Evolutionary conservation across 2,329 filamentous ascomycete genomes (phyloP), one percentile per base, ranked within the genome.

Genomic region (Alternaria brassicae): DNA sequence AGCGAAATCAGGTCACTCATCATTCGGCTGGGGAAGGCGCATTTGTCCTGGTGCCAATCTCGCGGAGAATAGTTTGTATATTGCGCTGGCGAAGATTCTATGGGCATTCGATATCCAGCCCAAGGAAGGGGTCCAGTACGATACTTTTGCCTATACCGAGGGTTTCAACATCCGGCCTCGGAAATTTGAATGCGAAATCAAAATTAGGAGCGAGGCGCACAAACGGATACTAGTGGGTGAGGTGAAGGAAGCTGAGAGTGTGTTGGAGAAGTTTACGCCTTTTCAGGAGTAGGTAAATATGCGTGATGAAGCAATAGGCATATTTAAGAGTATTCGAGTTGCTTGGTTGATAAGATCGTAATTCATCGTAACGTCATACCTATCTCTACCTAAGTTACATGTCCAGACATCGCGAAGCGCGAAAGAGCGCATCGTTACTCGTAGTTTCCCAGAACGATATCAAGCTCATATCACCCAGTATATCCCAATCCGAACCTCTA

Each of bases 131-230:
- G 47, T 65, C n/a, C 42, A 48, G 39, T 80, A 80, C 54, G 77
- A 79, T 52, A 77, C 70, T 12, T 78, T 79, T 61, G 74, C 71
- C 13, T 80, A 79, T 50, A 80, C 77, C 2, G 77, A 80, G 19
- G 78, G 77, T 2, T 79, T 80, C 53, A 80, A 79, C 51, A 79
- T 79, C 21, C 60, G 78, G 36, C 78, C 78, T 15, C 60, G 65
- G 65, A 70, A 66, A 47, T 79, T 79, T 52, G 67, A 71, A 55
- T 78, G 77, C 47, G 62, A 70, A 5, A 74, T 80, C 5, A 66
- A 23, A 15, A 60, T 77, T 2, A 65, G 78, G 45, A 78, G 75
- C 63, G 67, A 72, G 59, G 54, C 37, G 55, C 72, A 75, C 58
- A 62, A 59, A 55, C 41, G 58, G 49, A 71, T 78, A 4, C 49